Evolutionary conservation across 2,329 filamentous ascomycete species (phyloP), one percentile per base, ranked within the genome.

Genomic region (Domatiomyces catenatus): DNA sequence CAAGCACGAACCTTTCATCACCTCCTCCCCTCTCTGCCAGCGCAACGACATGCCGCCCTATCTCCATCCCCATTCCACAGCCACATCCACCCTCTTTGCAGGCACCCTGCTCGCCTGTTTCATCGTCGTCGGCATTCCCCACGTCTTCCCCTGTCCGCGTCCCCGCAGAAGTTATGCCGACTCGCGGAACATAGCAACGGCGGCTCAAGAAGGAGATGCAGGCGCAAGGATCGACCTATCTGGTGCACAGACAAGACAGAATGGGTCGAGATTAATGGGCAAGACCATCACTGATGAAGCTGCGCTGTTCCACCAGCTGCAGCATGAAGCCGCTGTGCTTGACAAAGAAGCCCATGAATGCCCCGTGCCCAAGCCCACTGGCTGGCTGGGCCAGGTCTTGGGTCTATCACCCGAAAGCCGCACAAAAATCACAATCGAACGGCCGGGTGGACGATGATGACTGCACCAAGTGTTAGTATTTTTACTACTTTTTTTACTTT

Each of bases 31-130:
- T 39, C 32, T 39, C 32, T 39, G 32, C 10, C 15, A 15, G 32
- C 12, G 32, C 32, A 12, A 39, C 51, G 54, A 28, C 10, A 61
- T 60, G 58, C 57, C 60, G 69, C 85, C 80, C 42, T 73, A 90
- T 69, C 81, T 98, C 43, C 92, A 98, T 67, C 92, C 92, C 32
- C 83, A 89, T 67, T 96, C 90, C 59, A 83, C 86, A 61, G 86
- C 87, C 71, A 98, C 92, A 60, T 89, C 85, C 51, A 92, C 88
- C 45, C 82, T 98, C 54, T 98, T 98, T 71, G 88, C 87, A 48
- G 86, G 84, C n/a, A 96, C 90, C 1, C 77, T 96, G 50, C 75
- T 86, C 55, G 81, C 88, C 28, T 92, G 85, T 59, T 94, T 98
- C 67, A 77, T 94, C 56, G 89, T 98, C 55, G 92, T 98, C 49